Percentiles rank a stretch among this genome's conserved stretches.
These are phyloP conservation scores for Schrenkiella parvula DNA, from an alignment of 345 rosid genomes.

Conservation along the genomic window DNA sequence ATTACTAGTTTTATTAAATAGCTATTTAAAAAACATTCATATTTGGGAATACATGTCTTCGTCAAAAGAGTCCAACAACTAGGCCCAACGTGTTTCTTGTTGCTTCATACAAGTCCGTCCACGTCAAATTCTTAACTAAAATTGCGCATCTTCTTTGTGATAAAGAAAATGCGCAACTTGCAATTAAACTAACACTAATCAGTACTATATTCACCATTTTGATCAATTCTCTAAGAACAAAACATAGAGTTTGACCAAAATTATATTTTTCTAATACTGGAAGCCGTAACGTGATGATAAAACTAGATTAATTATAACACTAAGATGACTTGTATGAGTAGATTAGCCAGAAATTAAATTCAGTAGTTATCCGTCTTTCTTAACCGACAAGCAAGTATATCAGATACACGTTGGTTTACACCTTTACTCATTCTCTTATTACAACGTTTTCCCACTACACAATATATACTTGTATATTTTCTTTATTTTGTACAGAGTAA, in stretches of 20 bases:
- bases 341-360: constrained; percentile 1
- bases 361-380: constrained; percentile 19
- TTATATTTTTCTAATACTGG: neutral
- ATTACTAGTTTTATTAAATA: neutral
- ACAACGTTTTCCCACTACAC: neutral
- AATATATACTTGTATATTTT: too few species aligned
- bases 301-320: neutral
- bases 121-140: constrained; percentile 8
- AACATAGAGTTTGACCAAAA: constrained; percentile 10
- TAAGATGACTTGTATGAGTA: constrained; percentile 10
- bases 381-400: constrained; percentile 16
- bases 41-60: neutral
- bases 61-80: constrained; percentile 18
- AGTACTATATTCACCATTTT: neutral
- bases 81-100: neutral
- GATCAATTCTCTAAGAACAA: neutral
- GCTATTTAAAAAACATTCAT: neutral
- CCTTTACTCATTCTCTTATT: constrained; percentile 1
- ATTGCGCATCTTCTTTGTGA: neutral
- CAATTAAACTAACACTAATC: neutral
- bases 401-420: constrained; percentile 31
- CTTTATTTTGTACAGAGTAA: too few species aligned
- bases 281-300: neutral
- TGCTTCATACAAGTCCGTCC: constrained; percentile 1
- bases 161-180: neutral